phyloP scores from a whole-genome alignment of 257 asterid species.

The Handroanthus guayacan region DNA sequence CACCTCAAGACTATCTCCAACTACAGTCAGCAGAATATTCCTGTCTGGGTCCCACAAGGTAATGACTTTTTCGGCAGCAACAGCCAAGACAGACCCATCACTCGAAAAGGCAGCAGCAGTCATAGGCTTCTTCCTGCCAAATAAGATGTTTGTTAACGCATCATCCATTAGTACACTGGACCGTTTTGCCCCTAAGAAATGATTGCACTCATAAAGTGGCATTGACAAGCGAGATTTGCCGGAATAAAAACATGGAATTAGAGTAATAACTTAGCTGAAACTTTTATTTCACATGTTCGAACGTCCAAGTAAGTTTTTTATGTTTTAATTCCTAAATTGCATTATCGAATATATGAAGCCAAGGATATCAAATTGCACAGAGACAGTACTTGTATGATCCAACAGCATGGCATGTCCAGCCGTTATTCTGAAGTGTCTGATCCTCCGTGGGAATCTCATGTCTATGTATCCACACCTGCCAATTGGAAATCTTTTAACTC shows the following conservation, averaged over 20 bases:
- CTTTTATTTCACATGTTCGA: background rate
- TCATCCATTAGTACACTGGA: conserved; percentile 8
- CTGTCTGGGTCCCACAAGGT: conserved; percentile 95
- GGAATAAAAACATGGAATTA: background rate
- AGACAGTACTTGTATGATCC: conserved; percentile 90
- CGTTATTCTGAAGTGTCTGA: conserved; percentile 53
- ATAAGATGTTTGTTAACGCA: conserved; percentile 19
- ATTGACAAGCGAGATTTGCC: conserved; percentile 1
- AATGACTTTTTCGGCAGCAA: conserved; percentile 86
- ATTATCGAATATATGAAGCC: conserved; percentile 5
- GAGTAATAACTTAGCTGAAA: conserved; percentile 2
- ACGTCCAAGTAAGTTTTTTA: background rate
- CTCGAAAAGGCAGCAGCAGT: conserved; percentile 81
- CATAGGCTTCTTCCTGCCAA: conserved; percentile 86
- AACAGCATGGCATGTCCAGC: conserved; percentile 97
- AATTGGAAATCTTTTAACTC: conserved; percentile 28
- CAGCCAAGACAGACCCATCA: conserved; percentile 94
- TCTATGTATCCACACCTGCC: conserved; percentile 77
- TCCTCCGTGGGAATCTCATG: conserved; percentile 47
- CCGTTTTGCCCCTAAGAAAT: conserved; percentile 8
- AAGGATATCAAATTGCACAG: conserved; percentile 24
- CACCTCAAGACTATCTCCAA: conserved; percentile 87
- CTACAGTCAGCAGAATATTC: conserved; percentile 77
- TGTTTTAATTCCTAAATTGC: background rate
- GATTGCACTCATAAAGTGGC: conserved; percentile 15